These are phyloP conservation scores for Arthrobotrys entomopaga DNA, from an alignment of 2,329 filamentous ascomycete species.

Conservation along the genomic window DNA sequence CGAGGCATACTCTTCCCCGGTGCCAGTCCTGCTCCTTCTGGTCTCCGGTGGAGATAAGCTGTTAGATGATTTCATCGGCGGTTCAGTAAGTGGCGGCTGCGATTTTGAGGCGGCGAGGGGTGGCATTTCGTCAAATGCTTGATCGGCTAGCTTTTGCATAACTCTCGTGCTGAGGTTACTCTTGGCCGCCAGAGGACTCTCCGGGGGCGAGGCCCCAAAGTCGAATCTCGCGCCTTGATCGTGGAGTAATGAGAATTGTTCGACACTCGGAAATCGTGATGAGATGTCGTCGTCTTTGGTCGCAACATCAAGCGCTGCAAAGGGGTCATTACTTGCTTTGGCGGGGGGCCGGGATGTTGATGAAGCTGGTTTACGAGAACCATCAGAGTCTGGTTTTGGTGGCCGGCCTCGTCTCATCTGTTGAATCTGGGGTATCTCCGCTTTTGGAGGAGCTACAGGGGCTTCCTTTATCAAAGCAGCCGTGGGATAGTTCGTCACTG, in stretches of 20 bases:
- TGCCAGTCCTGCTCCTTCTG: slow-evolving; percentile 61
- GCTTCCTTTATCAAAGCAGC: slow-evolving; percentile 83
- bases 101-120: slow-evolving; percentile 43
- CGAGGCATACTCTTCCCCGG: slow-evolving; percentile 64
- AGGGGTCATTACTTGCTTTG: slow-evolving; percentile 77
- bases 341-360: slow-evolving; percentile 66
- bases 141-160: slow-evolving; percentile 80
- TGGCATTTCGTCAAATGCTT: slow-evolving; percentile 74
- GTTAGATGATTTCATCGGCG: slow-evolving; percentile 15
- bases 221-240: slow-evolving; percentile 86
- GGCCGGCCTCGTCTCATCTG: slow-evolving; percentile 92
- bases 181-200: slow-evolving; percentile 64
- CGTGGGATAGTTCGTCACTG: slow-evolving; percentile 68
- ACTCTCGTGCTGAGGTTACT: slow-evolving; percentile 73
- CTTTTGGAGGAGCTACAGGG: slow-evolving; percentile 75
- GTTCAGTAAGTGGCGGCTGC: slow-evolving; percentile 22
- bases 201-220: slow-evolving; percentile 69
- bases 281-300: slow-evolving; percentile 79
- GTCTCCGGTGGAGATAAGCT: slow-evolving; percentile 56
- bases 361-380: slow-evolving; percentile 64
- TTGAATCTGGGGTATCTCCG: slow-evolving; percentile 84
- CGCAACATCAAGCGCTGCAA: slow-evolving; percentile 84
- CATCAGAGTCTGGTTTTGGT: slow-evolving; percentile 62
- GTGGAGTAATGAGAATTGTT: slow-evolving; percentile 90
- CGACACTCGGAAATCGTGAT: slow-evolving; percentile 84